Base-by-base conservation (phyloP, 345 rosid genomes). In the Citrus maxima region DNA sequence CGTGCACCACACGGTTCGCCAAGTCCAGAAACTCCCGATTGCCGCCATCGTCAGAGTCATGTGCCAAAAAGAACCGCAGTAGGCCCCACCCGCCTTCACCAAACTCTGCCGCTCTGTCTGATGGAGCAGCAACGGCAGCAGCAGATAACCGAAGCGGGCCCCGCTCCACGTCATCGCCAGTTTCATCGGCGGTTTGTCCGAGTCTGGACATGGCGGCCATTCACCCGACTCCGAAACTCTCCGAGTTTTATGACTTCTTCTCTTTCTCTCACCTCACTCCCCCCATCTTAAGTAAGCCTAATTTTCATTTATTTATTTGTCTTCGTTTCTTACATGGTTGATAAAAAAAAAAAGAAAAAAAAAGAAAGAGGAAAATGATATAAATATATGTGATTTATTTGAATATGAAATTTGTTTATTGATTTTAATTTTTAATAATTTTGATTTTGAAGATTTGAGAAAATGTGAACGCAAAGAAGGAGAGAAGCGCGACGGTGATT, bases 1-100 rank as follows among this genome's bases (percentile, higher is more conserved):
- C 93, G 27, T 91, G 93, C 87, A 88, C 90, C 67, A 82, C 92
- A 62, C 73, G 88, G 77, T 88, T 89, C 81, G 35, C 81, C 46
- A 91, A 81, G 80, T 77, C 85, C 70, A 88, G 81, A 78, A 70
- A 83, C 76, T 9, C 68, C 14, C 32, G 77, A 12, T 72, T 73
- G 9, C 75, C 82, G 34, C 67, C 85, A n/a, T 67, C 84, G 40
- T 60, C 84, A 3, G 86, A 90, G 14, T 79, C 89, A n/a, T 84
- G 83, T 22, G 38, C 84, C 70, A 86, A 63, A 70, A 88, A 82
- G 77, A 66, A 35, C 61, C 56, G 54, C 56, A 4, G 56, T 25
- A 79, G 78, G 79, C 60, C 82, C 22, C 76, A 67, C 27, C 78
- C 49, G 2, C 37, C 13, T 16, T 28, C 78, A 38, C 58, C 75